Evolutionary conservation across 352 stramenopile genomes (phyloP), one percentile per base, ranked within the genome.

Genomic region (Globisporangium takayamanum): DNA sequence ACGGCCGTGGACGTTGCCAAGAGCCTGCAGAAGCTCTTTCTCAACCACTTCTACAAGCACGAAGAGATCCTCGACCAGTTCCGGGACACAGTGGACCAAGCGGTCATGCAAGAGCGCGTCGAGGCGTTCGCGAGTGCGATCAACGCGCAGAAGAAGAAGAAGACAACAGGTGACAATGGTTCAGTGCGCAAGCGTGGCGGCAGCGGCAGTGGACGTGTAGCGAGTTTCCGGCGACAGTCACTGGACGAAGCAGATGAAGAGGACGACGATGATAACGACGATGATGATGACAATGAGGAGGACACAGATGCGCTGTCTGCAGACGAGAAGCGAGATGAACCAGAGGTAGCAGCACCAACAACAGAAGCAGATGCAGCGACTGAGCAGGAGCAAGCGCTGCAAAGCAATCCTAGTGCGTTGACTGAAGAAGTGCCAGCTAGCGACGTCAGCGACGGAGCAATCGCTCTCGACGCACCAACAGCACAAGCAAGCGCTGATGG

Each of bases 11-110:
- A 88, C 41, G 73, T 80, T 5, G 69, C 70, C 33, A 69, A 70
- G 45, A 83, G 78, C 48, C 63, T 91, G 11, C 75, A 87, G 62
- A 78, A 70, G 58, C 64, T 91, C 42, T 70, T 91, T 4, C 28
- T 72, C 50, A 79, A 80, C 59, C 78, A 91, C 56, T 88, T 91
- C 22, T 75, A 74, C 69, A 79, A 74, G 55, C 78, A 88, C 57
- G 80, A 88, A n/a, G 67, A 65, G 7, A 47, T 88, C 20, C 46
- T 91, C 26, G 74, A 80, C 1, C 68, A 83, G 63, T 84, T 88
- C 55, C 73, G 70, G 30, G 69, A 79, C 26, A 64, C 74, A 0
- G 71, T 88, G 16, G 80, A 91, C 56, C 71, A 85, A 36, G 76
- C 74, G 0, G 45, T 87, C 0, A 64, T 80, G 49, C 73, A 87